These are phyloP conservation scores for Aspergillus tamarii DNA, from an alignment of 2,329 filamentous ascomycete species.

Conservation along the genomic window DNA sequence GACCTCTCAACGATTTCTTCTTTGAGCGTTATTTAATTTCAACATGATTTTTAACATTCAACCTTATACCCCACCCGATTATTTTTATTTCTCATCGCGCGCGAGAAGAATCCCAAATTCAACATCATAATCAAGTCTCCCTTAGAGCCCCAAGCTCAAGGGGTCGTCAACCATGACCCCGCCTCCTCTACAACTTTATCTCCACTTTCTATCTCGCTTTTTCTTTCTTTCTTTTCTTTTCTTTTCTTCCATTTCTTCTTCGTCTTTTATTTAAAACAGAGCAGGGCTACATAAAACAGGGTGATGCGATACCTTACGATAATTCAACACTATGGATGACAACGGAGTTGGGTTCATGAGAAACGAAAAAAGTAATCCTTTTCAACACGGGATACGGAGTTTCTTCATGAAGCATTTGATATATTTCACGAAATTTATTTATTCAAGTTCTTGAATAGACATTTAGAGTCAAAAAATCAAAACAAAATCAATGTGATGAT, in stretches of 20 bases:
- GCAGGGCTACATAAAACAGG: conserved; percentile 10
- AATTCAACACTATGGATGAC: conserved; percentile 29
- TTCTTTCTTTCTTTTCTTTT: conserved; percentile 13
- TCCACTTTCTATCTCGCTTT: conserved; percentile 8
- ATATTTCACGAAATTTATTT: conserved; percentile 14
- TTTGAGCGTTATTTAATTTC: conserved; percentile 43
- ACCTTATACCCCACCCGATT: conserved; percentile 39
- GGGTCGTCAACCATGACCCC: not conserved
- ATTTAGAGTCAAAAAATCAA: not conserved
- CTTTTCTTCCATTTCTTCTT: not conserved
- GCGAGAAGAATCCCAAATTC: conserved; percentile 20
- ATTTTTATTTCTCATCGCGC: conserved; percentile 15
- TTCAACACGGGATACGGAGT: conserved; percentile 36
- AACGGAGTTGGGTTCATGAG: conserved; percentile 28
- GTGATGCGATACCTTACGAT: conserved; percentile 15
- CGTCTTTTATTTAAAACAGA: conserved; percentile 8
- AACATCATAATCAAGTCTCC: conserved; percentile 21
- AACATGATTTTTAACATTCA: conserved; percentile 36
- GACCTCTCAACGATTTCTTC: conserved; percentile 48
- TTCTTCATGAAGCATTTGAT: conserved; percentile 15
- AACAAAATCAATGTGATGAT: not conserved
- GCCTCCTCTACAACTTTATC: not conserved
- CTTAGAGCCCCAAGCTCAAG: conserved; percentile 13
- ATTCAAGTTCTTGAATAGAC: conserved; percentile 3
- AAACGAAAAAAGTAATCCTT: conserved; percentile 24